Evolutionary conservation across 2,329 filamentous ascomycete species (phyloP).

Genomic region (Sarocladiaceae sp.): DNA sequence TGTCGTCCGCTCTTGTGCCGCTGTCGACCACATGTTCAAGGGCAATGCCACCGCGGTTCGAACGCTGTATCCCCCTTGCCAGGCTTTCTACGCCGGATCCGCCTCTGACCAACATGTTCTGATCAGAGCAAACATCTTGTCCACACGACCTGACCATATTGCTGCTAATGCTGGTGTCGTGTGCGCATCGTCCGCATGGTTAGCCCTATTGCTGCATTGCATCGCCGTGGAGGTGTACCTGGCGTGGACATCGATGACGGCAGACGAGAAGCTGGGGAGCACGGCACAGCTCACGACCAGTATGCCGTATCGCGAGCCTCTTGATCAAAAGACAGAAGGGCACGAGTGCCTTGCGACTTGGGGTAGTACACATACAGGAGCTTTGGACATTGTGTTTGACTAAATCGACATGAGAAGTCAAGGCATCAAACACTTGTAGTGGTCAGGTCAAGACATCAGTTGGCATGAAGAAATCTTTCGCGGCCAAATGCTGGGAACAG

Average conservation of each 20-base stretch:
- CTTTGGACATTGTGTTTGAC: too few relatives aligned
- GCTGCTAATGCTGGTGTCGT: slow-evolving; percentile 41
- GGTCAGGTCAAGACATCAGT: too few relatives aligned
- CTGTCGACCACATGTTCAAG: slow-evolving; percentile 34
- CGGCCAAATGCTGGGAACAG: too few relatives aligned
- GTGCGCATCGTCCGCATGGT: slow-evolving; percentile 30
- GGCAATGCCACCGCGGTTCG: slow-evolving; percentile 8
- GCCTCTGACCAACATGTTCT: slow-evolving; percentile 5
- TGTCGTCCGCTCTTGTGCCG: slow-evolving; percentile 45
- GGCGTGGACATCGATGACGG: slow-evolving; percentile 41
- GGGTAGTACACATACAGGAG: too few relatives aligned
- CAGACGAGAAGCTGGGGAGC: slow-evolving; percentile 43
- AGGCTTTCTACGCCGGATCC: slow-evolving; percentile 24
- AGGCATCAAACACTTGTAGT: too few relatives aligned
- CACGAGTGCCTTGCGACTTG: too few relatives aligned
- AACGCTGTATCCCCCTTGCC: slow-evolving; percentile 36
- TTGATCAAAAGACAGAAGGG: too few relatives aligned
- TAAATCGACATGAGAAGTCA: too few relatives aligned
- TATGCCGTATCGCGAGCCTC: slow-evolving; percentile 12
- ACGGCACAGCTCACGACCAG: slow-evolving; percentile 48
- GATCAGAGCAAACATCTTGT: slow-evolving; percentile 17
- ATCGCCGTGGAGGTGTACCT: slow-evolving; percentile 22
- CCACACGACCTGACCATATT: slow-evolving; percentile 22
- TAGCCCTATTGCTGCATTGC: slow-evolving; percentile 15
- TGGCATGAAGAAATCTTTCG: too few relatives aligned